Base-by-base conservation (phyloP, 2,329 filamentous ascomycete genomes). In the Venturia asperata region DNA sequence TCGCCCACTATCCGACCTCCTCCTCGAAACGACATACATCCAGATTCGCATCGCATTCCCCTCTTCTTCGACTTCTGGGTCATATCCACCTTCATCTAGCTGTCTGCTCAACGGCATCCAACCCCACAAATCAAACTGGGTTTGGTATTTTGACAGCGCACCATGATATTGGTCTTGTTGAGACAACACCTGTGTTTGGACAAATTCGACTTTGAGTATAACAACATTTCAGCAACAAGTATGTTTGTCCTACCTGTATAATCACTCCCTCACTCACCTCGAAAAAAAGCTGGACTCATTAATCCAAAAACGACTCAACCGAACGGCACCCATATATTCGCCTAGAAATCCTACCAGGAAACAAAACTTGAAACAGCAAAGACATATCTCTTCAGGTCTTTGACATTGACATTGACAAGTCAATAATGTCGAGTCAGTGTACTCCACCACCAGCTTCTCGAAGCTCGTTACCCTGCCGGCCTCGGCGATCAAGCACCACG, bases 391-490 rank as follows among this genome's bases (percentile, higher is more conserved):
- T 15, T 34, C 7, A 34, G 13, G 5, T 15, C 30, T 17, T 37
- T 34, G 30, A 34, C 30, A 37, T 58, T 58, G 52, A 37, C 5
- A 9, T 34, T 55, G 49, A 58, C 49, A 30, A 34, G 4, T 17
- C 52, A n/a, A 27, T 52, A 43, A 63, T 49, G 45, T 49, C 61
- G 17, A 17, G 34, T 27, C 61, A 63, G 27, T n/a, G 39, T 34
- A 43, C 61, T 52, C 15, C 60, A 34, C 60, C 37, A 34, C 13
- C 3, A 6, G 30, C 21, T 42, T 61, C 37, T 43, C 60, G 60
- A 45, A 27, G 37, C 42, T 43, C 60, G 15, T n/a, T 61, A 21
- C n/a, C 60, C 15, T 61, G 5, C 42, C 42, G 39, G n/a, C 47
- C 63, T 60, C 47, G 47, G 30, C 63, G 63, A 42, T 27, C 30